Base-by-base conservation (phyloP, 768 basidiomycete genomes). In the Russula virescens region DNA sequence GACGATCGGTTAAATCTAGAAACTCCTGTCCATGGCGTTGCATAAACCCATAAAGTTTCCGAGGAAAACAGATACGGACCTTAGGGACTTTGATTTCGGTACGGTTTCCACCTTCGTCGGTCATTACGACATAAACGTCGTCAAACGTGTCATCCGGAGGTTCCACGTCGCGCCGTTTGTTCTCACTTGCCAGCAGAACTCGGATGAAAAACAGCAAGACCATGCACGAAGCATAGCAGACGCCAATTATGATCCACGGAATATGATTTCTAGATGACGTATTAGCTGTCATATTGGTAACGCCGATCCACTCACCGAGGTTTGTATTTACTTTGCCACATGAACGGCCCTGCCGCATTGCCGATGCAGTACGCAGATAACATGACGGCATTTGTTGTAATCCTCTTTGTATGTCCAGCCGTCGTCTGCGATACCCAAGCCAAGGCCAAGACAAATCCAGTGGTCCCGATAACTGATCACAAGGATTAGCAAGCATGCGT, bases 191-290 rank as follows among this genome's bases (percentile, higher is more conserved):
- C 43, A 91, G 79, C 31, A 83, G 45, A 58, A 67, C 73, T 25
- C 87, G 83, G 61, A 91, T 82, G 42, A 70, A 25, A 23, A 84
- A 74, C 19, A 80, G 56, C 67, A 81, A 57, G 11, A 75, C 31
- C 49, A 86, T 83, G 71, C 85, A 85, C 35, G 71, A 63, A 11
- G 75, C 63, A 69, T 86, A 85, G 73, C 86, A 87, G 56, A 83
- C 70, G 2, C 86, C 83, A 60, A 91, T 91, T 67, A 91, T 79
- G 55, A 80, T 81, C 90, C 91, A 92, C 3, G 89, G 90, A 31
- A 91, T 71, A 60, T 80, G 85, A 65, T 90, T 88, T 53, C 87
- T 87, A 23, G 23, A 47, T 25, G 45, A 28, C 52, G 5, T 13
- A 46, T 54, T 11, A 43, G 45, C 10, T 26, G 5, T 14, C 7